phyloP scores from a whole-genome alignment of 192 early-diverging fungal species.

The Mortierella hygrophila region DNA sequence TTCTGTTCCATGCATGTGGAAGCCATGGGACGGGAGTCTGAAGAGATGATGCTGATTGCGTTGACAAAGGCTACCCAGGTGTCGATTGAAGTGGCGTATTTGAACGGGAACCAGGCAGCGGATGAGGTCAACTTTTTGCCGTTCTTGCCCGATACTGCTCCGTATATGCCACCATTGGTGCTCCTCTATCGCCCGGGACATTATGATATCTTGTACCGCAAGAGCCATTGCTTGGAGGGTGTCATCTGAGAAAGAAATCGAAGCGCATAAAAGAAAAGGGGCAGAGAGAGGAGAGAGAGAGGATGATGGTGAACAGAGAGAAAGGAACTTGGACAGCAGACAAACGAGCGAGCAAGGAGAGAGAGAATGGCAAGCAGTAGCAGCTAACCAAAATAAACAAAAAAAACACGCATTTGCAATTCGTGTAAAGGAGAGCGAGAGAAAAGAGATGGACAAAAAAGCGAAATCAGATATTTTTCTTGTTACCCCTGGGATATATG shows the following conservation, averaged over 20 bases:
- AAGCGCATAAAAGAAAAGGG: neutral
- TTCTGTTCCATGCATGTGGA: conserved; percentile 68
- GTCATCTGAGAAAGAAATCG: conserved; percentile 27
- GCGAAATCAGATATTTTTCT: neutral
- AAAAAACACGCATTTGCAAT: neutral
- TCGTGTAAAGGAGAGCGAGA: neutral
- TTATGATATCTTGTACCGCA: conserved; percentile 82
- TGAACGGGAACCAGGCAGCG: conserved; percentile 68
- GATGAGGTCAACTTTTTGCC: conserved; percentile 79
- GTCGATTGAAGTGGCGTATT: conserved; percentile 75
- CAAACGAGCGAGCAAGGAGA: neutral
- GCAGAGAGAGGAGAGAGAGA: neutral
- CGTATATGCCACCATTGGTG: conserved; percentile 56
- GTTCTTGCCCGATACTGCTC: conserved; percentile 72
- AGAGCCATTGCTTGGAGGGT: conserved; percentile 53
- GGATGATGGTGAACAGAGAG: neutral
- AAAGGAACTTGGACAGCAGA: neutral
- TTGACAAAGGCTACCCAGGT: conserved; percentile 76
- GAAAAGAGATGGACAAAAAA: neutral
- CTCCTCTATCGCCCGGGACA: conserved; percentile 72
- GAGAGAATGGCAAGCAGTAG: neutral
- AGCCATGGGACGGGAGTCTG: conserved; percentile 77
- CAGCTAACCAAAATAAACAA: neutral
- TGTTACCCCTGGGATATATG: neutral
- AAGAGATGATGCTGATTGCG: conserved; percentile 85